Percentiles rank a stretch among this genome's conserved stretches.
phyloP scores from a whole-genome alignment of 371 early-diverging fungal genomes.

The Mucor racemosus region DNA sequence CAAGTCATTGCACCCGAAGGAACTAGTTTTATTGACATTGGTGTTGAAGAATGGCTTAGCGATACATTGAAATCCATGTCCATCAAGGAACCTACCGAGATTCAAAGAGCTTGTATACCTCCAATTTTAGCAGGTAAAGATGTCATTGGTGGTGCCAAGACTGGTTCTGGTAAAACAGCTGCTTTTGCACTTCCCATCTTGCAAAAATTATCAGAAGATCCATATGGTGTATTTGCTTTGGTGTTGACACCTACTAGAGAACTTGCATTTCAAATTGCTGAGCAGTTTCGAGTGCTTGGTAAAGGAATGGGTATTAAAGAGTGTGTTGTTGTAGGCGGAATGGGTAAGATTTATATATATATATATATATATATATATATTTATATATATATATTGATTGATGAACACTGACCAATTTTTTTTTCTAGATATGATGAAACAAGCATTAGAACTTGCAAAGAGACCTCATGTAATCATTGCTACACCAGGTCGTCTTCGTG shows the following conservation, averaged over 20 bases:
- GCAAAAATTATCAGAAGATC: conserved; percentile 90
- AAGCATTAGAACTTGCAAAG: conserved; percentile 85
- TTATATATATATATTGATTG: conserved; percentile 52
- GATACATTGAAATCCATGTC: conserved; percentile 80
- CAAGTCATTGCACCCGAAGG: conserved; percentile 20
- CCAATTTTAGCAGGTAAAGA: conserved; percentile 76
- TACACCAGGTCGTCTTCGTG: conserved; percentile 96
- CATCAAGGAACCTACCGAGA: conserved; percentile 91
- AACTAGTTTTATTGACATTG: conserved; percentile 63
- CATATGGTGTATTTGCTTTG: conserved; percentile 92
- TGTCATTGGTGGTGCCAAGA: conserved; percentile 97
- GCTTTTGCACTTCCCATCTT: conserved; percentile 98
- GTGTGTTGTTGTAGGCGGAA: conserved; percentile 95
- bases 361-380: conserved; percentile 61
- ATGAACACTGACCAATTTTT: no score
- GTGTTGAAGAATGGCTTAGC: conserved; percentile 82
- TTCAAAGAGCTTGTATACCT: conserved; percentile 90
- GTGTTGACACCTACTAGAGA: conserved; percentile 98
- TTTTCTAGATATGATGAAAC: conserved; percentile 84
- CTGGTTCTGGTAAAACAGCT: conserved; percentile 99
- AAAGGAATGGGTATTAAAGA: conserved; percentile 86
- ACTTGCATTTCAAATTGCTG: conserved; percentile 96
- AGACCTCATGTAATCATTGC: conserved; percentile 97
- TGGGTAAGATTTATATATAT: conserved; percentile 61
- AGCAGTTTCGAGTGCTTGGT: conserved; percentile 94